Conservation (phyloP, 495 filamentous ascomycete genomes). For the Penicillium pulvis region DNA sequence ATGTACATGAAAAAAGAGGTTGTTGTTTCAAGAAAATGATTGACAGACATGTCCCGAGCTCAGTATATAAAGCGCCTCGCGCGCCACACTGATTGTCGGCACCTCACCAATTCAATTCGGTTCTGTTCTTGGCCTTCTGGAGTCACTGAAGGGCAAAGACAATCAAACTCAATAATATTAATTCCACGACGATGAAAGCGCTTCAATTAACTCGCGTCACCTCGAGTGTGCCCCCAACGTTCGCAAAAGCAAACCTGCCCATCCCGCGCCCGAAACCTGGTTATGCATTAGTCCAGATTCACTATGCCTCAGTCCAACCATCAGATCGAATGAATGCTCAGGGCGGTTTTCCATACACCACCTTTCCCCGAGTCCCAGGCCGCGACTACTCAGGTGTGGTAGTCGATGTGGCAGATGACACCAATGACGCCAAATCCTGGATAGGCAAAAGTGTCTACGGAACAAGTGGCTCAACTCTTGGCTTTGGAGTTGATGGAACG, state of each 20-base stretch:
- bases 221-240: not conserved
- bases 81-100: not conserved
- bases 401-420: slow-evolving; percentile 10
- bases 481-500: slow-evolving; percentile 18
- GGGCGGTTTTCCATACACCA: slow-evolving; percentile 40
- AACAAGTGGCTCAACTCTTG: slow-evolving; percentile 21
- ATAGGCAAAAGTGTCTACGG: slow-evolving; percentile 26
- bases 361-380: slow-evolving; percentile 42
- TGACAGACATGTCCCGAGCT: not conserved
- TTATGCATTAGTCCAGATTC: slow-evolving; percentile 20
- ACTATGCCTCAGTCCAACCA: slow-evolving; percentile 38
- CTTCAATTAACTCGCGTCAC: slow-evolving; percentile 12
- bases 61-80: not conserved
- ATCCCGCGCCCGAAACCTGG: slow-evolving; percentile 17
- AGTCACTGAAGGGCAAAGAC: not conserved
- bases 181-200: slow-evolving; percentile 16
- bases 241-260: slow-evolving; percentile 6
- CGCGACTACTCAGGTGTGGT: slow-evolving; percentile 33
- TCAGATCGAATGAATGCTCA: slow-evolving; percentile 43
- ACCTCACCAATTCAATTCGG: too few species aligned
- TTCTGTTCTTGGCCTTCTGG: too few species aligned
- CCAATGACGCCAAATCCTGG: slow-evolving; percentile 13
- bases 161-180: not conserved
- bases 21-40: not conserved
- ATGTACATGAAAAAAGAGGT: not conserved